Evolutionary conservation across 2,329 filamentous ascomycete genomes (phyloP).

Genomic region (Canariomyces notabilis): DNA sequence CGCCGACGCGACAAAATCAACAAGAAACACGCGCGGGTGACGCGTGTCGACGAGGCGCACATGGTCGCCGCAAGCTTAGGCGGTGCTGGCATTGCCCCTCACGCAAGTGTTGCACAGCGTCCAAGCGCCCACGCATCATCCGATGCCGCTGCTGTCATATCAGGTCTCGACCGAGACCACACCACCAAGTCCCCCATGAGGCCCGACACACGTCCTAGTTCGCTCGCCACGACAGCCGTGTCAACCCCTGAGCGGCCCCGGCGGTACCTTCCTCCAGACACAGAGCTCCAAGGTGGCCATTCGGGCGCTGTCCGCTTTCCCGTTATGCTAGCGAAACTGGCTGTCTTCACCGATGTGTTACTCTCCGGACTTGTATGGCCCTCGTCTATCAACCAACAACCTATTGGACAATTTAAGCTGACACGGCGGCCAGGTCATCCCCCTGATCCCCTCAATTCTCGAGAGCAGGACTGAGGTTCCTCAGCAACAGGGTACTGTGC

Average conservation of each 20-base stretch:
- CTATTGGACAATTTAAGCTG: background rate
- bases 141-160: slow-evolving; percentile 3
- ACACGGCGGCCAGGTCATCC: slow-evolving; percentile 17
- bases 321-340: background rate
- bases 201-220: background rate
- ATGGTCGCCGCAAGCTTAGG: background rate
- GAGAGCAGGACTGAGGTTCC: slow-evolving; percentile 11
- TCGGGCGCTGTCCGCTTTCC: slow-evolving; percentile 1
- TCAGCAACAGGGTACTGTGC: slow-evolving; percentile 14
- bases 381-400: background rate
- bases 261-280: background rate
- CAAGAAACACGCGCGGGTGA: slow-evolving; percentile 3
- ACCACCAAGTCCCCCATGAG: background rate
- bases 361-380: slow-evolving; percentile 20
- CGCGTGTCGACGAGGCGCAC: background rate
- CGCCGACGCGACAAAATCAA: background rate
- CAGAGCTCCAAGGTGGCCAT: background rate
- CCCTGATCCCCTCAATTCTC: slow-evolving; percentile 22
- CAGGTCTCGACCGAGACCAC: background rate
- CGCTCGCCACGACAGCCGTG: slow-evolving; percentile 1
- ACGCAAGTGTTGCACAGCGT: background rate
- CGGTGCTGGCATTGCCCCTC: slow-evolving; percentile 6
- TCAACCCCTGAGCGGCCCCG: background rate
- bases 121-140: no score
- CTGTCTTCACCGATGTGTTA: slow-evolving; percentile 13